Evolutionary conservation across 805 yeast genomes (phyloP).

Genomic region (Yamadazyma insecticola): DNA sequence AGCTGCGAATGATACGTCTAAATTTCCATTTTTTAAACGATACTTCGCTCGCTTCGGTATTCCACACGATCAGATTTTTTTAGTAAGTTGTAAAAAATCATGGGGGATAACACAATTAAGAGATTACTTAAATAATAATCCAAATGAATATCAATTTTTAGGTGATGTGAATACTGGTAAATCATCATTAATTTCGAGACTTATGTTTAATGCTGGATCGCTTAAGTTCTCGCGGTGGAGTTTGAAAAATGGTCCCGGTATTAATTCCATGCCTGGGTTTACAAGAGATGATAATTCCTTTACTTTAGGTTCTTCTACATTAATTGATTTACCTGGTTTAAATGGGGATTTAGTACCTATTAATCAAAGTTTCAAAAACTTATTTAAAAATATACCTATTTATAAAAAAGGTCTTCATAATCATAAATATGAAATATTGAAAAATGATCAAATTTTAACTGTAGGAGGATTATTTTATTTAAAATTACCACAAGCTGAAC

Average conservation of each 20-base stretch:
- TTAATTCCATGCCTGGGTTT: conserved; percentile 61
- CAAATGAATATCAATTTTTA: conserved; percentile 40
- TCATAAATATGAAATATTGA: conserved; percentile 32
- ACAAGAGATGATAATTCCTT: conserved; percentile 51
- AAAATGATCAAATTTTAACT: conserved; percentile 43
- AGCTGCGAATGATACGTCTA: too few relatives aligned
- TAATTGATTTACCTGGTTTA: conserved; percentile 11
- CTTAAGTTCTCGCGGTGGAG: conserved; percentile 14
- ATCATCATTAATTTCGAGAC: conserved; percentile 48
- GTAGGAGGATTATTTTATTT: conserved; percentile 62
- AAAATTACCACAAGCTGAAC: conserved; percentile 42
- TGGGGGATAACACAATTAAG: conserved; percentile 49
- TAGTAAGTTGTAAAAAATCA: conserved; percentile 46
- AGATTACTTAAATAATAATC: conserved; percentile 29
- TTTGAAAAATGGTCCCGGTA: conserved; percentile 39
- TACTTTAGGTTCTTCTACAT: conserved; percentile 15
- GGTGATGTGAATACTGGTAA: conserved; percentile 74
- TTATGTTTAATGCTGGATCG: too few relatives aligned
- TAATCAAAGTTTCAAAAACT: conserved; percentile 18
- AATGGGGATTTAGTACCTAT: conserved; percentile 9
- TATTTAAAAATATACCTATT: conserved; percentile 25
- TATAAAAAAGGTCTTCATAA: conserved; percentile 25
- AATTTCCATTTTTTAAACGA: conserved; percentile 25
- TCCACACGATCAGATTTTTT: conserved; percentile 37
- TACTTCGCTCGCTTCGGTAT: conserved; percentile 29